Evolutionary conservation across 306 rosid species (phyloP), one percentile per base, ranked within the genome.

Genomic region (Trifolium subterraneum): DNA sequence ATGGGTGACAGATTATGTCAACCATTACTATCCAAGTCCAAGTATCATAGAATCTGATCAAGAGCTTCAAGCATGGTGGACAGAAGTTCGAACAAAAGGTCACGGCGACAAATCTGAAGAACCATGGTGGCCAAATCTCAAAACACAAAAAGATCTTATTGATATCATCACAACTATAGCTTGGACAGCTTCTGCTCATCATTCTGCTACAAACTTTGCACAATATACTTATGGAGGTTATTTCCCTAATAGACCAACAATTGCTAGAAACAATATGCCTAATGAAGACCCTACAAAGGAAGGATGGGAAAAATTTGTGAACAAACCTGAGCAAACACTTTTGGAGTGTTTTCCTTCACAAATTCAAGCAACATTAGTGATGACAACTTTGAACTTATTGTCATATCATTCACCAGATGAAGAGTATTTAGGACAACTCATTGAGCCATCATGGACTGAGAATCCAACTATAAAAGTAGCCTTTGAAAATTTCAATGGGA

Each of bases 11-110:
- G 81, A 77, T 7, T 86, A 86, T 74, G 85, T 82, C 11, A 77
- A 33, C 33, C 87, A 82, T 59, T 83, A 86, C 77, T 82, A 86
- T 42, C 85, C 87, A 25, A 71, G 14, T 39, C 65, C 68, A 15
- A 74, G 52, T 31, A 29, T 31, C 47, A 50, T 86, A 6, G 77
- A 73, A 20, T 51, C 83, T 51, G 81, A 86, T 35, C 20, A 73
- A 13, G 89, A 86, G 77, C 83, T 86, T 68, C 89, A 86, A 77
- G 55, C 76, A 64, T 86, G 89, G 87, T 86, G 89, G 89, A 77
- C 35, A 12, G 89, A 86, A 50, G 75, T 82, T 5, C 25, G 61
- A 45, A 82, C 74, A 6, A 69, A 69, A 0, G 87, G 89, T 5
- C 89, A 83, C 58, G 79, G 68, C 4, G 89, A 85, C 71, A 85